Conservation (phyloP, 495 filamentous ascomycete genomes). For the Pyronema omphalodes region DNA sequence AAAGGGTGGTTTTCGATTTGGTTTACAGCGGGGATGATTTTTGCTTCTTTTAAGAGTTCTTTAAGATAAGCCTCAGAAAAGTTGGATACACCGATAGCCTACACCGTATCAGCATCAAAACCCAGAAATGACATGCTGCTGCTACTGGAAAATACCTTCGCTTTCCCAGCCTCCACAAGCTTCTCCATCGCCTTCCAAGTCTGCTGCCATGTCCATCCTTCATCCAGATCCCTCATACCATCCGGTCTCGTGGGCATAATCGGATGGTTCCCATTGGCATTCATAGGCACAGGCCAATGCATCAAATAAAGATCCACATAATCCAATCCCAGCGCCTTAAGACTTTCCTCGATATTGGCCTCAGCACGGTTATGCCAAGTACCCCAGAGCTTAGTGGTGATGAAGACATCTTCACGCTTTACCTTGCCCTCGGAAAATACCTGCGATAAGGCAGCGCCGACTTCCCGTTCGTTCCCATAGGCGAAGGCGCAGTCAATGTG, state of each 20-base stretch:
- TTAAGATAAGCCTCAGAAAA: slow-evolving; percentile 33
- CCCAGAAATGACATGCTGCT: slow-evolving; percentile 18
- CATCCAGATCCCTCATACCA: slow-evolving; percentile 12
- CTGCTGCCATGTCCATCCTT: slow-evolving; percentile 40
- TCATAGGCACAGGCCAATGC: slow-evolving; percentile 68
- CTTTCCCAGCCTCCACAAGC: slow-evolving; percentile 24
- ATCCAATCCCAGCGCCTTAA: slow-evolving; percentile 29
- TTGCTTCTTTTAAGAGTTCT: slow-evolving; percentile 24
- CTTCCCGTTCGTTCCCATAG: slow-evolving; percentile 68
- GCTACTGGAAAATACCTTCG: slow-evolving; percentile 8
- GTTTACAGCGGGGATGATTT: slow-evolving; percentile 35
- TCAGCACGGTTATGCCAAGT: slow-evolving; percentile 28
- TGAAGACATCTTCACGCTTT: slow-evolving; percentile 54
- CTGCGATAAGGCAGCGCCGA: slow-evolving; percentile 43
- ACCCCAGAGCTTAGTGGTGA: slow-evolving; percentile 41
- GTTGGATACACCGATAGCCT: slow-evolving; percentile 38
- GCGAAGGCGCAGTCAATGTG: slow-evolving; percentile 29
- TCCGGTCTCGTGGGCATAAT: slow-evolving; percentile 14
- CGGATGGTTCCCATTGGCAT: not conserved
- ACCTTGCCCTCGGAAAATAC: slow-evolving; percentile 50
- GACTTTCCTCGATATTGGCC: slow-evolving; percentile 33
- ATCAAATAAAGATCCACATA: slow-evolving; percentile 37
- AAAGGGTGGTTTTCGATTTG: slow-evolving; percentile 46
- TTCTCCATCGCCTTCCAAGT: slow-evolving; percentile 30
- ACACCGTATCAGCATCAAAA: slow-evolving; percentile 25